Conservation (phyloP, 2,329 filamentous ascomycete genomes). For the Fusarium hostae region DNA sequence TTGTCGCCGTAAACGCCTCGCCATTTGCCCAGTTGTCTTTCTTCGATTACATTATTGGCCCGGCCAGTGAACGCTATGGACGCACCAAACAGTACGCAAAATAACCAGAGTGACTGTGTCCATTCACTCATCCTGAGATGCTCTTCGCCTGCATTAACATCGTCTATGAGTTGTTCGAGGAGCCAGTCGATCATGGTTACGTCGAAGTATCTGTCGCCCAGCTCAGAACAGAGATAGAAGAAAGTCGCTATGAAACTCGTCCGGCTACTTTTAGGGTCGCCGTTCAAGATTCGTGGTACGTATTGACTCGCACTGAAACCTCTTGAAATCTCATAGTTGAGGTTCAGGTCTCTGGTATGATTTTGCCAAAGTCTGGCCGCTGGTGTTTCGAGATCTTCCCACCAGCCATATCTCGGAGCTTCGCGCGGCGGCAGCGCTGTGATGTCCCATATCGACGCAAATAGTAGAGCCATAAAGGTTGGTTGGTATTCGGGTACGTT, state of each 20-base stretch:
- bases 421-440: slow-evolving; percentile 49
- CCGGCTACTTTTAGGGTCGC: slow-evolving; percentile 53
- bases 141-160: slow-evolving; percentile 55
- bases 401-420: slow-evolving; percentile 52
- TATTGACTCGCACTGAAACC: slow-evolving; percentile 49
- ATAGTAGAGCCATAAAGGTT: slow-evolving; percentile 57
- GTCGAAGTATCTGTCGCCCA: slow-evolving; percentile 55
- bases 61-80: slow-evolving; percentile 54
- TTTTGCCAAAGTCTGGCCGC: slow-evolving; percentile 52
- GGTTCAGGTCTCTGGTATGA: slow-evolving; percentile 50
- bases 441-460: slow-evolving; percentile 57
- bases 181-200: slow-evolving; percentile 58
- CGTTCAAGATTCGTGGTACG: slow-evolving; percentile 49
- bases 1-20: slow-evolving; percentile 54
- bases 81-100: slow-evolving; percentile 59
- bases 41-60: slow-evolving; percentile 50
- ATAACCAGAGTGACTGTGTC: slow-evolving; percentile 57
- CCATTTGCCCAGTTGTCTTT: slow-evolving; percentile 52
- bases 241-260: slow-evolving; percentile 60
- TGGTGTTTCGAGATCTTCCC: slow-evolving; percentile 50
- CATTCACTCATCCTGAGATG: slow-evolving; percentile 55
- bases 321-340: slow-evolving; percentile 53
- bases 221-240: slow-evolving; percentile 59
- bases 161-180: slow-evolving; percentile 58
- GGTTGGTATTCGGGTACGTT: slow-evolving; percentile 57